Conservation (phyloP, 352 stramenopile species). For the Phytophthora parvispora region DNA sequence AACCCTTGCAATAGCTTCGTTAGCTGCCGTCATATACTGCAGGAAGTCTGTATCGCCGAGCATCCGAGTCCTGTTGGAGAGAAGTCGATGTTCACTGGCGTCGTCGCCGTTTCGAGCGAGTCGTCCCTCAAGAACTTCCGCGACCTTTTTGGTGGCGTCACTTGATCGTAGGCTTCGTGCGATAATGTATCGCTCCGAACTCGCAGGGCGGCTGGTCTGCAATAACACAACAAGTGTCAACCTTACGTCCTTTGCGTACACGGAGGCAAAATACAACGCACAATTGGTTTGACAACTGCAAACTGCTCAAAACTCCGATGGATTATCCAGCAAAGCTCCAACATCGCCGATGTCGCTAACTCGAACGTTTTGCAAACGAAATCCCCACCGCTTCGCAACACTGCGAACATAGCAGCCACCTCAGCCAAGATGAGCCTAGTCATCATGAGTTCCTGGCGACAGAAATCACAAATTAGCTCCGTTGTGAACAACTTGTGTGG, state of each 20-base stretch:
- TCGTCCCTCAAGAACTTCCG: constrained; percentile 33
- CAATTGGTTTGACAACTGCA: constrained; percentile 74
- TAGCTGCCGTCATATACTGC: constrained; percentile 50
- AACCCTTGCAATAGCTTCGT: constrained; percentile 36
- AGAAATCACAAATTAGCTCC: constrained; percentile 7
- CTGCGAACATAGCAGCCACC: constrained; percentile 61
- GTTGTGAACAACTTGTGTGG: background rate
- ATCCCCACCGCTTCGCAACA: constrained; percentile 55
- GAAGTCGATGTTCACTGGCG: constrained; percentile 10
- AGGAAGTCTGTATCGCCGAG: constrained; percentile 46
- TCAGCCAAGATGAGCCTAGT: constrained; percentile 70
- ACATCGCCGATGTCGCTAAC: constrained; percentile 62
- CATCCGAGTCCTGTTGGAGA: constrained; percentile 24
- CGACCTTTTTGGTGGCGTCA: constrained; percentile 28
- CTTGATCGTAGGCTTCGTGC: constrained; percentile 33
- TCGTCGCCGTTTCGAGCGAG: constrained; percentile 17
- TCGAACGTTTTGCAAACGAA: constrained; percentile 91
- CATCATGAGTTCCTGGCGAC: constrained; percentile 69
- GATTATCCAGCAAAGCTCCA: constrained; percentile 74
- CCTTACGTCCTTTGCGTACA: too few relatives aligned
- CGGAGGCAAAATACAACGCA: constrained; percentile 9
- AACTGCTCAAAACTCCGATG: constrained; percentile 70
- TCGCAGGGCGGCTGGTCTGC: constrained; percentile 83
- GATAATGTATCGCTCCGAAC: constrained; percentile 83
- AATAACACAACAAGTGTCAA: constrained; percentile 9